These are phyloP conservation scores for Lipomyces mesembrius DNA, from an alignment of 805 yeast species.

Conservation along the genomic window DNA sequence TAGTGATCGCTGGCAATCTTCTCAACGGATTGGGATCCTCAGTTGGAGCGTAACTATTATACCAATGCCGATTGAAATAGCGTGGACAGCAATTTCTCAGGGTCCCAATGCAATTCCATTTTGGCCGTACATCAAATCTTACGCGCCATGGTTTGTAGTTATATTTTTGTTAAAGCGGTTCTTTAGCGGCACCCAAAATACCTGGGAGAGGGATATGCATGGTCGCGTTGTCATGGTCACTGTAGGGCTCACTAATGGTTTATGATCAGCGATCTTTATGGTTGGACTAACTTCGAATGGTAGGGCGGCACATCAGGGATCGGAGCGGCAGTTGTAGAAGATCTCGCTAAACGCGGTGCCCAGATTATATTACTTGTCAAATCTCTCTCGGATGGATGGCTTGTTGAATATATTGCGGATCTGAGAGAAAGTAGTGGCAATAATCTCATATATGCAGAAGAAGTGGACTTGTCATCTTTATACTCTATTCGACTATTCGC, in stretches of 20 bases:
- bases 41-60: background rate
- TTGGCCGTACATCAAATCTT: constrained; percentile 61
- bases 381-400: constrained; percentile 69
- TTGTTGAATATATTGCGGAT: constrained; percentile 77
- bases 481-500: constrained; percentile 85
- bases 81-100: constrained; percentile 68
- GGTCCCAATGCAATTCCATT: constrained; percentile 81
- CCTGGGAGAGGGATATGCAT: constrained; percentile 91
- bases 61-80: constrained; percentile 83
- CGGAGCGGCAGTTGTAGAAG: constrained; percentile 76
- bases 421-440: constrained; percentile 72
- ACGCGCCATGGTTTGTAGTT: constrained; percentile 59
- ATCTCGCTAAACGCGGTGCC: constrained; percentile 82
- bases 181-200: constrained; percentile 77
- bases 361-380: constrained; percentile 78
- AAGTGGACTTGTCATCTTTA: constrained; percentile 77
- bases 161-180: constrained; percentile 65
- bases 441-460: constrained; percentile 84
- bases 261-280: background rate
- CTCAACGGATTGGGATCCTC: background rate
- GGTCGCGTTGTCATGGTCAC: constrained; percentile 68
- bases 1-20: background rate
- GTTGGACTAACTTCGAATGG: constrained; percentile 51
- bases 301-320: constrained; percentile 91
- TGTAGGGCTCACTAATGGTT: constrained; percentile 16